Base-by-base conservation (phyloP, 371 early-diverging fungal genomes). In the Circinella umbellata region DNA sequence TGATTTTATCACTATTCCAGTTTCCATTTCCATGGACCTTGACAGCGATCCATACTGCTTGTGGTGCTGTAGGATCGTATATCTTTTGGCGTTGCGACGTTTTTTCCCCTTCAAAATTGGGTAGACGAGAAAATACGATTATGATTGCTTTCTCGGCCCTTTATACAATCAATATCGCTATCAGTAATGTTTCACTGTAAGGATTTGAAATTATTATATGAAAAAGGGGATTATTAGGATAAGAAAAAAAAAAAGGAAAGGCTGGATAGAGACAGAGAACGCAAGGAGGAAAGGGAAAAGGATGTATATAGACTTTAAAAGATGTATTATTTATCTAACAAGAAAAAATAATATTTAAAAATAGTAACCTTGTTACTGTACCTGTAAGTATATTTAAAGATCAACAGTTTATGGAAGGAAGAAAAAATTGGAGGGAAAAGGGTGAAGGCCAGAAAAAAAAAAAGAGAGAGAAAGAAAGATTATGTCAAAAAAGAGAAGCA, bases 11-110 rank as follows among this genome's bases (percentile, higher is more conserved):
- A 69, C 72, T 83, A 18, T 96, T 95, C 76, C 83, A 85, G 27
- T 95, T 89, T 74, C 96, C 96, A 11, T 95, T 87, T 77, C 96
- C 96, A 13, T 96, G 95, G 95, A 88, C 92, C 35, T 80, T 96
- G 17, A 96, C 96, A 0, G 93, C 93, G 6, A 86, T 94, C 64
- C 96, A 96, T 70, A 90, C 92, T n/a, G 71, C 93, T 36, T 88
- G 90, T 65, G 88, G 92, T 49, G 84, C 89, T 11, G 69, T 91
- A 13, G 94, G 94, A 3, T 86, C 86, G 62, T 84, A 81, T 39
- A 17, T 79, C 15, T 80, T 91, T 39, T 83, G 77, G 62, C 53
- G 69, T 37, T 42, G 80, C 55, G 90, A 90, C 4, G 54, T 82
- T n/a, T 92, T 93, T 72, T 76, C 76, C 38, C 94, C 92, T 8